Base-by-base conservation (phyloP, 192 early-diverging fungal genomes). In the Backusella circina region DNA sequence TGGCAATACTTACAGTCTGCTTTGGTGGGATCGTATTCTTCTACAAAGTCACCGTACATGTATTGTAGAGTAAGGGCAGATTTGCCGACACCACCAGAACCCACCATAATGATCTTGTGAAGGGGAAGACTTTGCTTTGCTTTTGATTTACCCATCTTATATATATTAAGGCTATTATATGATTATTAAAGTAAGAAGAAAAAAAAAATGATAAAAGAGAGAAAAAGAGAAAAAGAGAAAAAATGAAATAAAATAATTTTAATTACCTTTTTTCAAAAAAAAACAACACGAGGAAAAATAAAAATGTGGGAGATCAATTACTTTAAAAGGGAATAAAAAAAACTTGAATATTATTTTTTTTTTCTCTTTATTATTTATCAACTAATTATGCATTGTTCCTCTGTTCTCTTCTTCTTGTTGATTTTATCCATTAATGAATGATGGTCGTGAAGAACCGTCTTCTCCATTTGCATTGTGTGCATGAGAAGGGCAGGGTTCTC, bases 21-120 rank as follows among this genome's bases (percentile, higher is more conserved):
- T 78, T 95, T 96, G 37, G 95, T 96, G 26, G 95, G 95, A 78
- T 96, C 95, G 82, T 96, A 96, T 79, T 96, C 94, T 84, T 96
- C 94, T 65, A 95, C 92, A 85, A 96, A 96, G 84, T 96, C 94
- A 70, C 95, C 94, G 71, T 95, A 95, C 93, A 95, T 92, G 87
- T 92, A 95, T 82, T 95, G 93, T 33, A 96, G 83, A 1, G 95
- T 95, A 38, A 96, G 81, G 18, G 95, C 95, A 0, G 93, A 94
- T 80, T 96, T 96, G 37, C 95, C 95, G 12, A 96, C 95, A 74
- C 94, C 95, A 72, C 95, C 95, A 18, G 91, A 90, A 32, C 95
- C 95, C 33, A 96, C 94, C 95, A 95, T 95, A 75, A 95, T 95
- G 76, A 95, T 91, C 86, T 95, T 95, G 82, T 95, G 94, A 65